Evolutionary conservation across 2,329 filamentous ascomycete genomes (phyloP).

Genomic region (Teratosphaeria zuluensis): DNA sequence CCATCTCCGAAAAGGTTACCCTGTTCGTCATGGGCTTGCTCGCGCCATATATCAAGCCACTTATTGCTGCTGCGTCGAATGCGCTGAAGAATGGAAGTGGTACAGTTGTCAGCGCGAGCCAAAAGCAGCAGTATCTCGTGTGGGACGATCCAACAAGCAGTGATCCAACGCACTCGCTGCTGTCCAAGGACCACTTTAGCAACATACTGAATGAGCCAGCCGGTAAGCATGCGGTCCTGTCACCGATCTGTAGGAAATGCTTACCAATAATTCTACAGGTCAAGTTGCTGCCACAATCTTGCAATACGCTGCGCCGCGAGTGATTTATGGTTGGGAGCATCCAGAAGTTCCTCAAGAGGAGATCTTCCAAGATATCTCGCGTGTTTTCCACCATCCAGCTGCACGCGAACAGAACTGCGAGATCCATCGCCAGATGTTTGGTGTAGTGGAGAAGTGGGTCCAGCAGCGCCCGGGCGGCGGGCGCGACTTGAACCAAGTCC

Average conservation of each 20-base stretch:
- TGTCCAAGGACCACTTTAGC: slow-evolving; percentile 44
- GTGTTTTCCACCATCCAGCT: slow-evolving; percentile 84
- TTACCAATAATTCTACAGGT: slow-evolving; percentile 16
- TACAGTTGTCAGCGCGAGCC: slow-evolving; percentile 48
- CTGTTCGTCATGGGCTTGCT: slow-evolving; percentile 85
- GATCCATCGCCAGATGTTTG: slow-evolving; percentile 81
- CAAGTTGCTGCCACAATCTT: slow-evolving; percentile 50
- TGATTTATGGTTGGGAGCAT: slow-evolving; percentile 91
- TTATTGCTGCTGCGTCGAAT: slow-evolving; percentile 80
- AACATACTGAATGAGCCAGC: slow-evolving; percentile 42
- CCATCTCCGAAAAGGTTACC: slow-evolving; percentile 85
- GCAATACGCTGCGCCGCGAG: slow-evolving; percentile 75
- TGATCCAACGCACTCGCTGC: slow-evolving; percentile 43
- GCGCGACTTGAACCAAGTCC: slow-evolving; percentile 59
- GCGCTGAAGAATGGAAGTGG: slow-evolving; percentile 78
- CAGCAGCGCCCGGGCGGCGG: slow-evolving; percentile 57
- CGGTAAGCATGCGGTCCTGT: neutral
- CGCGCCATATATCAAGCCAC: slow-evolving; percentile 81
- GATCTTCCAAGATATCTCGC: slow-evolving; percentile 69
- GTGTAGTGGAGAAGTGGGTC: slow-evolving; percentile 73
- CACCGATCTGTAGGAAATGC: neutral
- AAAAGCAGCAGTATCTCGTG: slow-evolving; percentile 41
- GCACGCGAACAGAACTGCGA: slow-evolving; percentile 65
- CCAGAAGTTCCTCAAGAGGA: slow-evolving; percentile 71
- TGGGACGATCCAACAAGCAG: slow-evolving; percentile 39